phyloP scores from a whole-genome alignment of 2,329 filamentous ascomycete genomes.

The Apiospora aurea region DNA sequence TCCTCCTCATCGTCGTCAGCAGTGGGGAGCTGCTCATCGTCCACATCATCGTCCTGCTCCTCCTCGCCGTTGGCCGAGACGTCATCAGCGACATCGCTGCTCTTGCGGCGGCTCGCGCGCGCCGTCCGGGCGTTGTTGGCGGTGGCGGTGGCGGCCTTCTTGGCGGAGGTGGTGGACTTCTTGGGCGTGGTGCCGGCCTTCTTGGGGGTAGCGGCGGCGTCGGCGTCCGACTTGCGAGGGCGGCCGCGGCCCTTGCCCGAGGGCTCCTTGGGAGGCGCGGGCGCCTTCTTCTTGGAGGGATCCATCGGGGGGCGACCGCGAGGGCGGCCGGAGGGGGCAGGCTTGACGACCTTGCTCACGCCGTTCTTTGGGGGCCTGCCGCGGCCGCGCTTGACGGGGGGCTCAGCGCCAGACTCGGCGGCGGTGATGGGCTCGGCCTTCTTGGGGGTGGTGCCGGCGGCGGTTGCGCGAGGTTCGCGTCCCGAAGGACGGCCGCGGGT shows the following conservation, averaged over 20 bases:
- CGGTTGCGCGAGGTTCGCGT: conserved; percentile 23
- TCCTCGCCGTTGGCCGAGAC: conserved; percentile 35
- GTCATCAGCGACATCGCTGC: conserved; percentile 29
- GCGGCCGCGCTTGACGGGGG: conserved; percentile 45
- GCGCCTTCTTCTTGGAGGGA: conserved; percentile 3
- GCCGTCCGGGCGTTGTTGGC: conserved; percentile 34
- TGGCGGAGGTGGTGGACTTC: conserved; percentile 37
- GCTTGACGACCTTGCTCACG: conserved; percentile 42
- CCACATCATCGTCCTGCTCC: conserved; percentile 34
- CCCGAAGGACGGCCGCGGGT: conserved; percentile 27
- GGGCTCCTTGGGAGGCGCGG: conserved; percentile 32
- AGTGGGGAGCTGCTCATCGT: conserved; percentile 32
- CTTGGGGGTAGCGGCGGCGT: conserved; percentile 32
- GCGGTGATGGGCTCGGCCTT: conserved; percentile 31
- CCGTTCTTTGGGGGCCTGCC: conserved; percentile 50
- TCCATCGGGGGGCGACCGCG: conserved; percentile 30
- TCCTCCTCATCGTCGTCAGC: conserved; percentile 32
- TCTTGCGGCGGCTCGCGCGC: conserved; percentile 37
- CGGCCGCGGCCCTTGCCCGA: conserved; percentile 57
- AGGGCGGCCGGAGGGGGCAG: conserved; percentile 1
- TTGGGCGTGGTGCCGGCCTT: conserved; percentile 36
- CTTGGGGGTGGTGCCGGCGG: conserved; percentile 21
- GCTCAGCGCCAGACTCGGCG: conserved; percentile 28
- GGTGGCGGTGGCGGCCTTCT: conserved; percentile 28
- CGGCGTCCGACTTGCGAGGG: conserved; percentile 44